Conservation (phyloP, 352 stramenopile species). For the Pythium oligandrum region DNA sequence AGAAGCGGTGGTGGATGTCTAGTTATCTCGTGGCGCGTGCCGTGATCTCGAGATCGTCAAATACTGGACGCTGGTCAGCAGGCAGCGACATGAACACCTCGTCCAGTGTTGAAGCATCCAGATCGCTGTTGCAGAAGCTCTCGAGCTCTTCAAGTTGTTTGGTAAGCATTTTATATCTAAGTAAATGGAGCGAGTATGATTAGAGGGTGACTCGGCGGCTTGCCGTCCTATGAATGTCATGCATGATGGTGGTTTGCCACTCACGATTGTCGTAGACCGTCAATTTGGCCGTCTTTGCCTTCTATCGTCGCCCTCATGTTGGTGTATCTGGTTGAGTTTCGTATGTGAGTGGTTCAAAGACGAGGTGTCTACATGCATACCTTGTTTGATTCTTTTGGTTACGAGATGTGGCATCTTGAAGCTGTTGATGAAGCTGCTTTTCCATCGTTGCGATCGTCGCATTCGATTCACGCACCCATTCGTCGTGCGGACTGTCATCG, state of each 20-base stretch:
- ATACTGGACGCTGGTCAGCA: slow-evolving; percentile 20
- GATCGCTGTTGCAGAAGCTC: slow-evolving; percentile 24
- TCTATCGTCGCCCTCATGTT: slow-evolving; percentile 13
- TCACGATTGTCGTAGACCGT: slow-evolving; percentile 1
- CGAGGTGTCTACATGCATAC: slow-evolving; percentile 8
- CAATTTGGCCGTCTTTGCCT: slow-evolving; percentile 21
- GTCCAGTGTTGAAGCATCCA: slow-evolving; percentile 34
- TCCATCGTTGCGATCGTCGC: slow-evolving; percentile 12
- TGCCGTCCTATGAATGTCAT: too few relatives aligned
- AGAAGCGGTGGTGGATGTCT: slow-evolving; percentile 72
- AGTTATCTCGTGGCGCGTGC: slow-evolving; percentile 1
- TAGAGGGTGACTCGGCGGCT: too few relatives aligned
- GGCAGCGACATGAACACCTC: slow-evolving; percentile 47
- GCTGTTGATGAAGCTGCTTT: slow-evolving; percentile 12
- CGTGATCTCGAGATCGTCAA: not conserved
- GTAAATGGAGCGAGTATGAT: not conserved
- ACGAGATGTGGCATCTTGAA: slow-evolving; percentile 13
- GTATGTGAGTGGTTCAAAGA: too few relatives aligned
- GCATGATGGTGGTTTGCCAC: too few relatives aligned
- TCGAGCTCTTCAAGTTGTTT: slow-evolving; percentile 38
- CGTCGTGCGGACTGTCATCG: slow-evolving; percentile 1
- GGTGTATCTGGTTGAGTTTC: slow-evolving; percentile 12
- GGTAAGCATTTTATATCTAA: slow-evolving; percentile 36
- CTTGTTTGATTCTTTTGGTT: slow-evolving; percentile 39
- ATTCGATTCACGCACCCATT: slow-evolving; percentile 16